A percentile compares a stretch with the other conserved stretches of the same genome.
These are phyloP conservation scores for Geotrichum phurueaensis DNA, from an alignment of 1,139 yeast genomes.

Conservation along the genomic window DNA sequence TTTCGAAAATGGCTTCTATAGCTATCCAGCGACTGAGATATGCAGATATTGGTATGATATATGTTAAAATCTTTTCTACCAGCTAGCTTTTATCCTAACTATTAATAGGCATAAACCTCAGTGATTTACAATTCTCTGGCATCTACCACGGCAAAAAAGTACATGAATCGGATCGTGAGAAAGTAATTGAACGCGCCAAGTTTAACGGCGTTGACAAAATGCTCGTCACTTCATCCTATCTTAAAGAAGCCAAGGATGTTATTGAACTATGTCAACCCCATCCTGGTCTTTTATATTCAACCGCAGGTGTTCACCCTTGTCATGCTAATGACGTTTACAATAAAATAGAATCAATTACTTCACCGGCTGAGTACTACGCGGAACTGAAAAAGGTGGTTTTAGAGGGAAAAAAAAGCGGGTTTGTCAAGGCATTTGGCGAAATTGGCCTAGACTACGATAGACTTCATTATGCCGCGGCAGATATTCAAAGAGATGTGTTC, in stretches of 20 bases:
- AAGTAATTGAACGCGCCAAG: slow-evolving; percentile 63
- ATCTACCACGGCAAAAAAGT: slow-evolving; percentile 59
- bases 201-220: slow-evolving; percentile 59
- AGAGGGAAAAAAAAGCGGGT: slow-evolving; percentile 40
- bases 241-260: slow-evolving; percentile 54
- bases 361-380: slow-evolving; percentile 38
- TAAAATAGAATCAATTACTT: slow-evolving; percentile 20
- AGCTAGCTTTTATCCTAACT: neutral
- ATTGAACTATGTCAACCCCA: slow-evolving; percentile 39
- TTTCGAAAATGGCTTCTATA: slow-evolving; percentile 2
- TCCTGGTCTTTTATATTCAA: slow-evolving; percentile 43
- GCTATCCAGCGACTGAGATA: slow-evolving; percentile 17
- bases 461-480: slow-evolving; percentile 63
- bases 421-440: slow-evolving; percentile 79
- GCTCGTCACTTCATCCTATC: slow-evolving; percentile 77
- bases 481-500: slow-evolving; percentile 63
- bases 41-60: slow-evolving; percentile 23
- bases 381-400: slow-evolving; percentile 47
- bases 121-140: slow-evolving; percentile 86
- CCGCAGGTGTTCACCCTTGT: slow-evolving; percentile 96
- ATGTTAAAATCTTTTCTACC: neutral
- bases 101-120: slow-evolving; percentile 66
- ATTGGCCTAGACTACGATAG: slow-evolving; percentile 93
- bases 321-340: slow-evolving; percentile 54
- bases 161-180: slow-evolving; percentile 62